Conservation (phyloP, 441 rosid species). For the Croton setiger region DNA sequence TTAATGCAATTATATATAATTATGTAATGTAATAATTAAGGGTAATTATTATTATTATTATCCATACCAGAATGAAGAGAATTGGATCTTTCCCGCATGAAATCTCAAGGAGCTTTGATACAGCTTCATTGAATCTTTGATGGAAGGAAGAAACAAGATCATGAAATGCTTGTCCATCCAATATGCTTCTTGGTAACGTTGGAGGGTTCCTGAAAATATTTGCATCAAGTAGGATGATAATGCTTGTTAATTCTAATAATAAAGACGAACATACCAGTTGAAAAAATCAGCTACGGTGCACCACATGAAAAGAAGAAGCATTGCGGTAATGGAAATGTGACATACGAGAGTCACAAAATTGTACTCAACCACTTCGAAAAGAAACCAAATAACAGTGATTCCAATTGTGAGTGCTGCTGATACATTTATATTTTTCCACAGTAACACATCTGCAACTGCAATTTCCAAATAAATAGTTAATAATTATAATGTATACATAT, state of each 20-base stretch:
- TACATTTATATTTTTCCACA: constrained; percentile 60
- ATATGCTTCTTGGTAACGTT: constrained; percentile 35
- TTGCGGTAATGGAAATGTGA: constrained; percentile 58
- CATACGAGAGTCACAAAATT: constrained; percentile 70
- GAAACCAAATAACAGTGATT: constrained; percentile 63
- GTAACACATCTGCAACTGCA: constrained; percentile 74
- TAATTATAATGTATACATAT: not conserved
- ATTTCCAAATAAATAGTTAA: not conserved
- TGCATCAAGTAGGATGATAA: not conserved
- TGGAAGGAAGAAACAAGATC: constrained; percentile 42
- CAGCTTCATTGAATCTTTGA: constrained; percentile 35
- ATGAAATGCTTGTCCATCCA: constrained; percentile 40
- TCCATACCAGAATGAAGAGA: constrained; percentile 47
- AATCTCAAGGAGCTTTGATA: constrained; percentile 42
- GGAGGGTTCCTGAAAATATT: constrained; percentile 51
- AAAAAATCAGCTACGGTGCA: constrained; percentile 47
- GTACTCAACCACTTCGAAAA: constrained; percentile 81
- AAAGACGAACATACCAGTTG: too few relatives aligned
- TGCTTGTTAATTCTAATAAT: too few relatives aligned
- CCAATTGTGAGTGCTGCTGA: constrained; percentile 53
- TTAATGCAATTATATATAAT: too few relatives aligned
- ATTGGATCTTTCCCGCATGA: constrained; percentile 64
- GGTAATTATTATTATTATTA: not conserved
- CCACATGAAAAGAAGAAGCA: constrained; percentile 80
- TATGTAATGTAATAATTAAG: too few relatives aligned